Base-by-base conservation (phyloP, 2,329 filamentous ascomycete species). In the Daldinia sp. region DNA sequence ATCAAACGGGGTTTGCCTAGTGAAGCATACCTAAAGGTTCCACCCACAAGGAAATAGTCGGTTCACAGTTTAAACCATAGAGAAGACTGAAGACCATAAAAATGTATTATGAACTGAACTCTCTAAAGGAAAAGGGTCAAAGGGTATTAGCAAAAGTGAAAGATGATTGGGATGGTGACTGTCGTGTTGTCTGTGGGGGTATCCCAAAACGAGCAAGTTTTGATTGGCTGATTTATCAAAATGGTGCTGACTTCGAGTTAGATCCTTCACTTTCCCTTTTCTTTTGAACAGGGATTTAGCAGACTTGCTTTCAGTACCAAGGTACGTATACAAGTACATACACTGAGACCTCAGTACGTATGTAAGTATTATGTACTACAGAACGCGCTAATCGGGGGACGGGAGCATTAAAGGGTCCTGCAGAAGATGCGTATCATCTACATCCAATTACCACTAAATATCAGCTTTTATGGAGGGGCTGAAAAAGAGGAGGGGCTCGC, bases 161-260 rank as follows among this genome's bases (percentile, higher is more conserved):
- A 65, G 61, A 58, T 63, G 64, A 68, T 68, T 64, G 58, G 63
- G 65, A 67, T 62, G 58, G 62, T 66, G 50, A 63, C 63, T 68
- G 70, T 71, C 64, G 67, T 62, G 62, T 65, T 68, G 69, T 64
- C 51, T 67, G 71, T 71, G 69, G 71, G 71, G 70, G 64, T 67
- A 61, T 61, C 56, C 64, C 63, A 66, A 68, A 68, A 71, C 78
- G 78, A 80, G 79, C 78, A 81, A 80, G 79, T 80, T 81, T 81
- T 78, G 74, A 81, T 80, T 80, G 78, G 78, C 69, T 69, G 45
- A 11, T 52, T 43, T 10, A 37, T 34, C 49, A 37, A 68, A 71
- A 70, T 68, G 66, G 65, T 70, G 64, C 65, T 65, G 58, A 68
- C 61, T 68, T 71, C 59, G 43, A 58, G 64, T 68, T 68, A 65